Evolutionary conservation across 495 filamentous ascomycete genomes (phyloP).

Genomic region (Podospora pseudocomata): DNA sequence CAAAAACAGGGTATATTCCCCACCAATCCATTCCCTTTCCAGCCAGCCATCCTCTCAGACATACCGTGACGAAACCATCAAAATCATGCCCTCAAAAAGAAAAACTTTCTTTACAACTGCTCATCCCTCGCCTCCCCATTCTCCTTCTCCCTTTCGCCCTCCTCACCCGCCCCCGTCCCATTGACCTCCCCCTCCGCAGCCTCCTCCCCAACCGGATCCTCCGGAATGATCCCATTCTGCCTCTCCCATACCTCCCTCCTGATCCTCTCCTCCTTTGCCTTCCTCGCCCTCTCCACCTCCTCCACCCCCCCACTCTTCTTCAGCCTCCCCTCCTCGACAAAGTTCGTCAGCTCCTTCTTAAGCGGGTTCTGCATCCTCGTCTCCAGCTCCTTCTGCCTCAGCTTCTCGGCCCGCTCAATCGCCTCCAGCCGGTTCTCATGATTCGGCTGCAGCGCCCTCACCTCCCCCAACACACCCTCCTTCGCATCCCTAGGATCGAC

Average conservation of each 20-base stretch:
- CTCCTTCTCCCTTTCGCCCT: neutral
- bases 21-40: neutral
- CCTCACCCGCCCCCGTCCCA: neutral
- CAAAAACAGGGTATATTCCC: slow-evolving; percentile 2
- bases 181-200: neutral
- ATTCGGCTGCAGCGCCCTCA: slow-evolving; percentile 90
- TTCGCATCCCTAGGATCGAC: slow-evolving; percentile 78
- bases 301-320: slow-evolving; percentile 96
- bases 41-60: neutral
- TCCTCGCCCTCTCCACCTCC: slow-evolving; percentile 82
- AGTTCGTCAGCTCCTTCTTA: slow-evolving; percentile 79
- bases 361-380: slow-evolving; percentile 71
- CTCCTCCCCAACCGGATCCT: slow-evolving; percentile 29
- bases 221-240: slow-evolving; percentile 49
- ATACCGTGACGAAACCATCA: neutral
- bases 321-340: slow-evolving; percentile 86
- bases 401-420: slow-evolving; percentile 90
- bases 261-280: slow-evolving; percentile 81
- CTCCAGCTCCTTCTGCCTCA: slow-evolving; percentile 82
- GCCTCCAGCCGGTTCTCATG: slow-evolving; percentile 90
- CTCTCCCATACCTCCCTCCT: slow-evolving; percentile 81
- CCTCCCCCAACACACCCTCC: slow-evolving; percentile 87
- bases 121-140: neutral
- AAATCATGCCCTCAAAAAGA: neutral
- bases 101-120: neutral